phyloP scores from a whole-genome alignment of 176 grass and related monocot genomes.

The Elymus sibiricus region DNA sequence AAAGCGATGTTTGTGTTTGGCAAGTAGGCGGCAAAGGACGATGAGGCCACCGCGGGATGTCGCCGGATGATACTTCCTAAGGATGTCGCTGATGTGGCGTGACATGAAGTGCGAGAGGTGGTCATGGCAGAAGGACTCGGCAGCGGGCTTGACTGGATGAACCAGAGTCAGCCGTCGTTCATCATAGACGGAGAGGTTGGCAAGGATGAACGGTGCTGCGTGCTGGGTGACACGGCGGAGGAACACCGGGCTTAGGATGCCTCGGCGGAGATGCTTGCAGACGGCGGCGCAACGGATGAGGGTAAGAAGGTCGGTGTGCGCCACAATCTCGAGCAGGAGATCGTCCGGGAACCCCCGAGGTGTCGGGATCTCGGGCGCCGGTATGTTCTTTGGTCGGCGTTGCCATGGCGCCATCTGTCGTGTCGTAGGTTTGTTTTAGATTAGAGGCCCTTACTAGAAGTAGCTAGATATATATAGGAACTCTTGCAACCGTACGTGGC shows the following conservation, averaged over 20 bases:
- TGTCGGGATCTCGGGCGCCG: too few species aligned
- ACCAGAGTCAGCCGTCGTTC: background rate
- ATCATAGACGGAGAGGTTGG: background rate
- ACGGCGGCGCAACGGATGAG: background rate
- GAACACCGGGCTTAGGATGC: background rate
- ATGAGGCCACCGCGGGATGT: too few species aligned
- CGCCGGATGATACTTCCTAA: accelerated
- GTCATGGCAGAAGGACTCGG: background rate
- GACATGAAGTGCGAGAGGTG: background rate
- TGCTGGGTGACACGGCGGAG: background rate
- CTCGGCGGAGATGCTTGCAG: background rate
- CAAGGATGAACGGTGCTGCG: background rate
- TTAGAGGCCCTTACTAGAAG: too few species aligned
- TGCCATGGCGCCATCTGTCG: too few species aligned
- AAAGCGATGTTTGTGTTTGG: background rate
- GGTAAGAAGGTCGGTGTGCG: too few species aligned
- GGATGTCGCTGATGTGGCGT: background rate
- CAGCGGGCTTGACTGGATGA: too few species aligned
- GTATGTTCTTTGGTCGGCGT: too few species aligned
- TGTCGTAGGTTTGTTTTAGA: too few species aligned
- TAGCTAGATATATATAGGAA: too few species aligned
- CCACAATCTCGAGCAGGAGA: background rate
- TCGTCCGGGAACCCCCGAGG: background rate
- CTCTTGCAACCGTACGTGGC: too few species aligned
- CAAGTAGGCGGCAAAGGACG: too few species aligned